These are phyloP conservation scores for Beta macrorhiza DNA, from an alignment of 179 eudicot species.

Conservation along the genomic window DNA sequence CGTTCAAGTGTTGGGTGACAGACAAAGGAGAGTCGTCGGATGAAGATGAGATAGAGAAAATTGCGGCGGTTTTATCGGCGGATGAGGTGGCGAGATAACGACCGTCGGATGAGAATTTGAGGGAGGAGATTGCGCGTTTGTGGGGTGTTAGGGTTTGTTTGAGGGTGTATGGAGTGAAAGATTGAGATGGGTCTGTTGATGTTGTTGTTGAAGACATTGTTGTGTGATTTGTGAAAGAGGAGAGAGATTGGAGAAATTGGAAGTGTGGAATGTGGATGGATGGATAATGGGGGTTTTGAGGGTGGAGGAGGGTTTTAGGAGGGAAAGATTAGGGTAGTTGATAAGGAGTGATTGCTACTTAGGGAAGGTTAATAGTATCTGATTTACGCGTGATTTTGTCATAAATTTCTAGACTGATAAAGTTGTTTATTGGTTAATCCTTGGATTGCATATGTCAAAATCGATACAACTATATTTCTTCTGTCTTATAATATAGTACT, in stretches of 20 bases:
- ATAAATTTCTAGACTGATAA: too few species aligned
- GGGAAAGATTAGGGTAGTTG: background rate
- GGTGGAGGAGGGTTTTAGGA: background rate
- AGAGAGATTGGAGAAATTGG: background rate
- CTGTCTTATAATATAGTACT: too few species aligned
- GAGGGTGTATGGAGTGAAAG: constrained; percentile 60
- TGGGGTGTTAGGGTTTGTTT: constrained; percentile 75
- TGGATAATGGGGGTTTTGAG: background rate
- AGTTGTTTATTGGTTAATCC: too few species aligned
- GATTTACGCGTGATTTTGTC: too few species aligned
- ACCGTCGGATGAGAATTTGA: constrained; percentile 84
- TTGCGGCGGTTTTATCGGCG: constrained; percentile 74
- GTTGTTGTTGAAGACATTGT: constrained; percentile 28
- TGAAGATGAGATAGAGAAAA: constrained; percentile 37
- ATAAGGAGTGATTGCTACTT: too few species aligned
- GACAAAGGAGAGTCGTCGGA: constrained; percentile 20
- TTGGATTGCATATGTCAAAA: too few species aligned
- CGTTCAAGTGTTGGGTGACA: constrained; percentile 36
- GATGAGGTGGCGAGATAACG: constrained; percentile 70
- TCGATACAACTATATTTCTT: too few species aligned
- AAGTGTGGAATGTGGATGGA: background rate
- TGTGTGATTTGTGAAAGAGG: background rate
- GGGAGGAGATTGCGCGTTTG: constrained; percentile 66
- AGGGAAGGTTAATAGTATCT: too few species aligned
- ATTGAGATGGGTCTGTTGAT: constrained; percentile 21